Evolutionary conservation across 495 filamentous ascomycete genomes (phyloP).

Genomic region (Penicillium paradoxum): DNA sequence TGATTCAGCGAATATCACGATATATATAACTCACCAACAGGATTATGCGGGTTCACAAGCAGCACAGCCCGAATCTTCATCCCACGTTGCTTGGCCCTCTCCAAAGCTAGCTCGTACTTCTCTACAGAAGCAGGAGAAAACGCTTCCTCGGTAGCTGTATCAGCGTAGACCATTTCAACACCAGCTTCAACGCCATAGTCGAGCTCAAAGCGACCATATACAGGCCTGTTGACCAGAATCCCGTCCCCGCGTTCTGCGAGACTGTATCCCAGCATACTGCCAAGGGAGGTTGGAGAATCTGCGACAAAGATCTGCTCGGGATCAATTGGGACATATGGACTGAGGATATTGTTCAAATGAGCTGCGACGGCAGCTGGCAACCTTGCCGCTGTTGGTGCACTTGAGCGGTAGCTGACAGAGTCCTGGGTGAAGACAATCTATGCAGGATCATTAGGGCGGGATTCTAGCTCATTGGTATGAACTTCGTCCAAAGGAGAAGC

Average conservation of each 20-base stretch:
- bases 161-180: constrained; percentile 34
- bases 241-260: constrained; percentile 43
- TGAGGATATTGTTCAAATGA: constrained; percentile 37
- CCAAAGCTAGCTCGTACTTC: constrained; percentile 30
- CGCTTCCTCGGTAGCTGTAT: constrained; percentile 25
- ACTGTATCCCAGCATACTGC: constrained; percentile 36
- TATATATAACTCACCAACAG: constrained; percentile 27
- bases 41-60: constrained; percentile 43
- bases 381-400: constrained; percentile 22
- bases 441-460: neutral
- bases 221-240: constrained; percentile 39
- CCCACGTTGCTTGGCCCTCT: constrained; percentile 11
- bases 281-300: constrained; percentile 32
- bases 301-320: constrained; percentile 32
- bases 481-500: neutral
- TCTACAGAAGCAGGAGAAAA: constrained; percentile 25
- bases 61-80: constrained; percentile 22
- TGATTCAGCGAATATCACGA: neutral
- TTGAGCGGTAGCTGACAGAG: constrained; percentile 29
- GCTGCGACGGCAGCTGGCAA: constrained; percentile 29
- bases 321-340: constrained; percentile 27
- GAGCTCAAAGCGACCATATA: constrained; percentile 39
- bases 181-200: constrained; percentile 34
- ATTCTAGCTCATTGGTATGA: neutral
- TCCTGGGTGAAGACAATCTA: constrained; percentile 26